Evolutionary conservation across 2,329 filamentous ascomycete species (phyloP).

Genomic region (Colletotrichum sp.): DNA sequence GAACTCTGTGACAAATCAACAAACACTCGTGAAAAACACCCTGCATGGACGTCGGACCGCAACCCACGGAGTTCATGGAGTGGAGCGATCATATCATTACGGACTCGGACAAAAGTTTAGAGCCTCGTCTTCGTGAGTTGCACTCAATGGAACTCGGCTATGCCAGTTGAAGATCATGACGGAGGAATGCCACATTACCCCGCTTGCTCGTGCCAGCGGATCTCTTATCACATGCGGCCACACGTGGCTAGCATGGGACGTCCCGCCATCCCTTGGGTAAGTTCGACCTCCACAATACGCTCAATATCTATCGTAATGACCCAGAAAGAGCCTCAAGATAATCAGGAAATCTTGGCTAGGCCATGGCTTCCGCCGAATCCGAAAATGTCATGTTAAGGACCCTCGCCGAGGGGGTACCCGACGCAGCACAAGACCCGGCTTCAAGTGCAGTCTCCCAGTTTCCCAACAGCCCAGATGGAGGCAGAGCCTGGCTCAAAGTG

Average conservation of each 20-base stretch:
- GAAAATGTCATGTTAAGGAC: background rate
- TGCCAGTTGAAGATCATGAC: background rate
- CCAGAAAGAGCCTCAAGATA: accelerated
- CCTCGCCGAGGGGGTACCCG: background rate
- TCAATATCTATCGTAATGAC: background rate
- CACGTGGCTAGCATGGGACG: background rate
- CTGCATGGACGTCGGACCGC: background rate
- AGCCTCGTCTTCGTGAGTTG: background rate
- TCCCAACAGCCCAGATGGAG: constrained; percentile 23
- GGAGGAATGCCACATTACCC: background rate
- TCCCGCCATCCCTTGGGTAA: background rate
- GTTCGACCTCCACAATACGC: background rate
- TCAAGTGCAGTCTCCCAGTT: background rate
- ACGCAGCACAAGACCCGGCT: background rate
- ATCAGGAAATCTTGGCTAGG: background rate
- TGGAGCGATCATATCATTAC: background rate
- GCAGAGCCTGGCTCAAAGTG: constrained; percentile 52
- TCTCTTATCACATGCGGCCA: background rate
- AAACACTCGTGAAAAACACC: too few relatives aligned
- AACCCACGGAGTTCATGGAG: background rate
- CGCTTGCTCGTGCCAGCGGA: background rate
- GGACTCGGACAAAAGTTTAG: accelerated
- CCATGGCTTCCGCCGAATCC: background rate
- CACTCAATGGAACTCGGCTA: background rate
- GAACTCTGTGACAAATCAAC: too few relatives aligned